These are phyloP conservation scores for Dovyalis caffra DNA, from an alignment of 345 rosid species.

Conservation along the genomic window DNA sequence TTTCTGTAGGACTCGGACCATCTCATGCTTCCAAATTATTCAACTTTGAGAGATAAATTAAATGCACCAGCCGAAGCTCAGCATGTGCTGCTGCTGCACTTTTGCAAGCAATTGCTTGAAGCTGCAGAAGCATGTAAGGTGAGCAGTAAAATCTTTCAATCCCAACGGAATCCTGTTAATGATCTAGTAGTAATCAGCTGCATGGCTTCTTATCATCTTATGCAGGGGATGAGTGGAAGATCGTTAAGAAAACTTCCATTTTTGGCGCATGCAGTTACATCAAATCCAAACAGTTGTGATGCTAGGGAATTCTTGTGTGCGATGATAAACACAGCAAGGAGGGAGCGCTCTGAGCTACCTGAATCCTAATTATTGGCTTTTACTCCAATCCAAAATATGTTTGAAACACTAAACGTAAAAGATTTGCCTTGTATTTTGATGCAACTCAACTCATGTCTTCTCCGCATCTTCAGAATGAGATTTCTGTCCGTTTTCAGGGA, in stretches of 20 bases:
- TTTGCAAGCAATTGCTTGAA: slow-evolving; percentile 60
- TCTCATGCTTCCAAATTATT: slow-evolving; percentile 55
- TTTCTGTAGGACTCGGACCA: slow-evolving; percentile 52
- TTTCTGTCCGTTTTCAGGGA: background rate
- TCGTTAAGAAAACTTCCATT: slow-evolving; percentile 90
- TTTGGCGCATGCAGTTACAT: slow-evolving; percentile 76
- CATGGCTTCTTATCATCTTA: slow-evolving; percentile 1
- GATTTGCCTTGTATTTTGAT: background rate
- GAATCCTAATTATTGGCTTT: slow-evolving; percentile 50
- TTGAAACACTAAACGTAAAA: background rate
- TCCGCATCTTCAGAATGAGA: background rate
- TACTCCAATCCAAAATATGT: slow-evolving; percentile 11
- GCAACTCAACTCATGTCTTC: background rate
- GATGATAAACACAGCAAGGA: slow-evolving; percentile 65
- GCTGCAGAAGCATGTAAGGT: slow-evolving; percentile 93
- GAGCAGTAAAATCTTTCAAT: slow-evolving; percentile 18
- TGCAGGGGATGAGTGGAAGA: slow-evolving; percentile 91
- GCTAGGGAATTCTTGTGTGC: slow-evolving; percentile 63
- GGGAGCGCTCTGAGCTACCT: slow-evolving; percentile 67
- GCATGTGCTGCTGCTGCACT: slow-evolving; percentile 27
- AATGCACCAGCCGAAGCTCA: slow-evolving; percentile 44
- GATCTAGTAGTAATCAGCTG: background rate
- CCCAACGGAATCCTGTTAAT: background rate
- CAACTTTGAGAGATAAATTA: slow-evolving; percentile 52
- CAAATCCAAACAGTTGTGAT: slow-evolving; percentile 53